Evolutionary conservation across 257 asterid species (phyloP), one percentile per base, ranked within the genome.

Genomic region (Plantago elongata): DNA sequence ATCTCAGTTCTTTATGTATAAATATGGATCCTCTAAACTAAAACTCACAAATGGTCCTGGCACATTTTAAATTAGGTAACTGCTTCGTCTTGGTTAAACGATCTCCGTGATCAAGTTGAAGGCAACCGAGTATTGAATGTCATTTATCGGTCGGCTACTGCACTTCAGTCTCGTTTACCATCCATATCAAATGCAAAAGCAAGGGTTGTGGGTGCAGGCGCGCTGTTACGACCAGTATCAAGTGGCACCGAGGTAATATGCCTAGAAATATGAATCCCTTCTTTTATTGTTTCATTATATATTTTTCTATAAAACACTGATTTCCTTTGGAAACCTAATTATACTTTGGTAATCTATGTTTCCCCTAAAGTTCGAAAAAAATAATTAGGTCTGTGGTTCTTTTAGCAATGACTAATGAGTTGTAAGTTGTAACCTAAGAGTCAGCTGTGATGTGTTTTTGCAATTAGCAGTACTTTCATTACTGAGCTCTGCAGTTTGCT

Each of bases 41-140:
- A 51, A 57, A 49, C 72, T 44, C 61, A 47, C 62, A 40, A 62
- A 61, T 47, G 43, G 9, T 51, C 63, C 46, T 44, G 9, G n/a
- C 22, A 59, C 52, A 47, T 67, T 47, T 56, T 11, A 61, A 48
- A 15, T 65, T 73, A 90, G 96, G 97, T 87, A 27, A 83, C 90
- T 2, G 87, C 97, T 50, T 90, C 96, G 11, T 84, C 97, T 68
- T 87, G 96, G 96, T 68, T 85, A 59, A 87, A 75, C 66, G 95
- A 87, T 80, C 84, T 87, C 48, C 93, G 93, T 16, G 96, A 87
- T 72, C 95, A 85, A 87, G 89, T 90, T 57, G 96, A 85, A 72
- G 85, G 81, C 47, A 85, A 79, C 68, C 71, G 80, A 69, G 84
- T 87, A 49, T 74, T 85, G 59, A 85, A 80, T 50, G 84, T 80